Conservation (phyloP, 2,329 filamentous ascomycete species). For the Trichophyton simii region DNA sequence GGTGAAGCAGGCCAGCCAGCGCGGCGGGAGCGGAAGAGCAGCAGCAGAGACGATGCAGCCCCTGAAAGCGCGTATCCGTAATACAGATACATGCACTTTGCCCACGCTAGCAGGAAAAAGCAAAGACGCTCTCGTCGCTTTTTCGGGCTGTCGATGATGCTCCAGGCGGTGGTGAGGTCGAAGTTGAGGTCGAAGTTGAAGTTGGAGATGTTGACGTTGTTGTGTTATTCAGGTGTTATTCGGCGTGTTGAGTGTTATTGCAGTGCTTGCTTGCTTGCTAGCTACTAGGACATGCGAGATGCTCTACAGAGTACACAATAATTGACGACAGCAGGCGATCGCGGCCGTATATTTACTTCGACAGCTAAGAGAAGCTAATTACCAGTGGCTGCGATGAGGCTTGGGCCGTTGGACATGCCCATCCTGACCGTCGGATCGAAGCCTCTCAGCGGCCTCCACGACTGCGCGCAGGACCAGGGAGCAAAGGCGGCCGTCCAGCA, state of each 20-base stretch:
- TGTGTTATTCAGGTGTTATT: neutral
- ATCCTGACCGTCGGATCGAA: neutral
- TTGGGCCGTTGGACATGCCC: neutral
- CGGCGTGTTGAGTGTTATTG: neutral
- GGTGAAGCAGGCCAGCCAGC: constrained; percentile 28
- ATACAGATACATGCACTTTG: constrained; percentile 2
- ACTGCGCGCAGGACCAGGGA: neutral
- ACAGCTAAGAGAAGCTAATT: neutral
- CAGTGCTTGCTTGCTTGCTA: neutral
- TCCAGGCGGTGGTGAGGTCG: neutral
- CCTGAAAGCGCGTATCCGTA: constrained; percentile 4
- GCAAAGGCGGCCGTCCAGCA: neutral
- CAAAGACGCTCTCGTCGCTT: neutral
- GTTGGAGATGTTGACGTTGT: too few relatives aligned
- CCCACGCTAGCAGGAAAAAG: neutral
- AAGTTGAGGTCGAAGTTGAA: neutral
- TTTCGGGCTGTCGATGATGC: neutral
- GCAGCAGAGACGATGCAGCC: constrained; percentile 7
- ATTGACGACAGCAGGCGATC: neutral
- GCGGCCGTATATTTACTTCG: neutral
- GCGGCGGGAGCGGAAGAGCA: constrained; percentile 21
- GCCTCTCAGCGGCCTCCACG: constrained; percentile 1
- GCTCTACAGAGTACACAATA: neutral
- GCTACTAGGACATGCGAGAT: too few relatives aligned
- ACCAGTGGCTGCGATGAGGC: neutral